Percentiles rank a stretch among this genome's conserved stretches.
These are phyloP conservation scores for Pichia norvegensis DNA, from an alignment of 1,139 yeast species.

Conservation along the genomic window DNA sequence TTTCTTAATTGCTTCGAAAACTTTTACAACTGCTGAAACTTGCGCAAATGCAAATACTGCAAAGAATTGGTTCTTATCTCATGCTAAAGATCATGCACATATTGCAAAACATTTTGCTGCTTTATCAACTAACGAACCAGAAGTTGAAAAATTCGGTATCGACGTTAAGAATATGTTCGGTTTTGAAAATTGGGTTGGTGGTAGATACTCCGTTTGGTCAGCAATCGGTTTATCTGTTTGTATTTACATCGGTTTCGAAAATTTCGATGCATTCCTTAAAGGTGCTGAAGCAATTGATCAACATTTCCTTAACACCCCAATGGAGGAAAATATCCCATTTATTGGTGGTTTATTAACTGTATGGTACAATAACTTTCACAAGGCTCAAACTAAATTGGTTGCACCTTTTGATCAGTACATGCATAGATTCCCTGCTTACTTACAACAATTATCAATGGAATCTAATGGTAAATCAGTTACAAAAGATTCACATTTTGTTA, in stretches of 20 bases:
- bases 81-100: constrained; percentile 55
- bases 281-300: constrained; percentile 97
- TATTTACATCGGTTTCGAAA: constrained; percentile 88
- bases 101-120: constrained; percentile 98
- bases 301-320: constrained; percentile 77
- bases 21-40: constrained; percentile 98
- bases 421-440: constrained; percentile 98
- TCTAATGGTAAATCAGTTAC: constrained; percentile 97
- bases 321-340: constrained; percentile 86
- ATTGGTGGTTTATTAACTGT: constrained; percentile 89
- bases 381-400: constrained; percentile 96
- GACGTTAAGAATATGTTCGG: constrained; percentile 98
- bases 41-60: constrained; percentile 93
- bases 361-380: constrained; percentile 97
- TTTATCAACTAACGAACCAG: constrained; percentile 83
- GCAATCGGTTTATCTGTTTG: constrained; percentile 96
- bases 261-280: constrained; percentile 81
- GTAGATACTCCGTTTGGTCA: constrained; percentile 98
- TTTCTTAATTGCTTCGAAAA: constrained; percentile 92
- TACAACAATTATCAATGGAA: constrained; percentile 98
- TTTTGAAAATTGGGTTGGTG: constrained; percentile 98
- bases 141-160: constrained; percentile 89
- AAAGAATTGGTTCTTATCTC: constrained; percentile 80
- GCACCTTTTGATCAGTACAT: constrained; percentile 98
- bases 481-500: constrained; percentile 81